phyloP scores from a whole-genome alignment of 768 basidiomycete genomes.

The Psilocybe tampanensis region DNA sequence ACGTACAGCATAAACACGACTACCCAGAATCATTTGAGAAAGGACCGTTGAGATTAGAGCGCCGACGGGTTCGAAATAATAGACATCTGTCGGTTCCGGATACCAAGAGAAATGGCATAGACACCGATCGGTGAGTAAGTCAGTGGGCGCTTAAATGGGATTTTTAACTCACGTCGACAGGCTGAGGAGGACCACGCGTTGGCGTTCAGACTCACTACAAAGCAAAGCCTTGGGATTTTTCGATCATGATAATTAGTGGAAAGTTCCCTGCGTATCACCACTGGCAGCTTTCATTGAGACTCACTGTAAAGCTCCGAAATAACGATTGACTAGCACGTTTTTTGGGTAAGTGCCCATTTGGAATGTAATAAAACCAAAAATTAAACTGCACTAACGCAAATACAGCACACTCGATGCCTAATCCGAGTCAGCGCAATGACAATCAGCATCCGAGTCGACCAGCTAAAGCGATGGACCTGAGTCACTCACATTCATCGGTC shows the following conservation, averaged over 20 bases:
- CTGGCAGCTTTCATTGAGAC: neutral
- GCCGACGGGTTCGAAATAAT: conserved; percentile 23
- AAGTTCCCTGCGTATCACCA: neutral
- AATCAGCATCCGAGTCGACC: neutral
- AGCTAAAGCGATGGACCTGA: neutral
- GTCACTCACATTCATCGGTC: conserved; percentile 21
- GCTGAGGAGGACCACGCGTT: conserved; percentile 14
- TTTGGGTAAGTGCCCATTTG: neutral
- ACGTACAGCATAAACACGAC: conserved; percentile 26
- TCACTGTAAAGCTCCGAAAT: conserved; percentile 27
- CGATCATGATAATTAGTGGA: too few relatives aligned
- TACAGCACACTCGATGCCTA: conserved; percentile 15
- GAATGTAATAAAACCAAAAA: neutral
- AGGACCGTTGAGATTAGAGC: conserved; percentile 26
- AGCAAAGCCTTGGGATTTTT: conserved; percentile 7
- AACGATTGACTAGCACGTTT: conserved; percentile 20
- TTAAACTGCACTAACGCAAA: conserved; percentile 16
- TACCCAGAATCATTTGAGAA: conserved; percentile 27
- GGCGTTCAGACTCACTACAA: conserved; percentile 19
- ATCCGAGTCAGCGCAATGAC: neutral
- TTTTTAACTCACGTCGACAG: conserved; percentile 17
- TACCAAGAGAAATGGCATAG: too few relatives aligned
- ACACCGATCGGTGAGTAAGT: too few relatives aligned
- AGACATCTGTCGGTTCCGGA: conserved; percentile 15
- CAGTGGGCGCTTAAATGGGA: neutral